Evolutionary conservation across 305 asterid genomes (phyloP), one percentile per base, ranked within the genome.

Genomic region (Fraxinus ornus): DNA sequence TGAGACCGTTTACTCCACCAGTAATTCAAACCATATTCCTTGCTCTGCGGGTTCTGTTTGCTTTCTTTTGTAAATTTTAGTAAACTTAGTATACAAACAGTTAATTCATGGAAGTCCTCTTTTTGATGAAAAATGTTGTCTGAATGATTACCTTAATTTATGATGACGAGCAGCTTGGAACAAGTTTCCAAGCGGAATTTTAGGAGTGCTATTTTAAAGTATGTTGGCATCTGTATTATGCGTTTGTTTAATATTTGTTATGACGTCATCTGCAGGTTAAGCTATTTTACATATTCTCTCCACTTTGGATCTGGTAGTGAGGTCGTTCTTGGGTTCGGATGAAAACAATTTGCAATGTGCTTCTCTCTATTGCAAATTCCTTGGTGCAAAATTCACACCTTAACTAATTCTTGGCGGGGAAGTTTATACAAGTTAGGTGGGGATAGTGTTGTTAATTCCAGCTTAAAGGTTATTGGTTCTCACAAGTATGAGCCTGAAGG

Each of bases 321-420:
- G 78, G 84, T 77, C 15, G 33, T 75, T 84, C 81, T 79, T 85
- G 78, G 80, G 66, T 82, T 89, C 89, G 86, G 87, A 92, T 91
- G 93, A 91, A 86, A 86, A 79, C 90, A 55, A 84, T 82, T 75
- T 37, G 91, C 95, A 75, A 93, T 96, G 99, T 93, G 98, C 85
- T 91, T 90, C 92, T 90, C 98, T 76, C 90, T 90, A 60, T 79
- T 90, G 81, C 98, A 91, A 80, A 78, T 91, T 78, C 97, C 98
- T 17, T 85, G 94, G 79, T 90, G 88, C 92, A 84, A 88, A 88
- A 78, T 91, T 88, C 89, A 90, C 79, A 83, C 85, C 21, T 86
- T 92, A 75, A 90, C 94, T 81, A 92, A 86, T 89, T 91, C 91
- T 66, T 93, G 92, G 91, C 85, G 88, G 90, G 94, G 88, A 78